Conservation (phyloP, 345 rosid species). For the Populus simonii region DNA sequence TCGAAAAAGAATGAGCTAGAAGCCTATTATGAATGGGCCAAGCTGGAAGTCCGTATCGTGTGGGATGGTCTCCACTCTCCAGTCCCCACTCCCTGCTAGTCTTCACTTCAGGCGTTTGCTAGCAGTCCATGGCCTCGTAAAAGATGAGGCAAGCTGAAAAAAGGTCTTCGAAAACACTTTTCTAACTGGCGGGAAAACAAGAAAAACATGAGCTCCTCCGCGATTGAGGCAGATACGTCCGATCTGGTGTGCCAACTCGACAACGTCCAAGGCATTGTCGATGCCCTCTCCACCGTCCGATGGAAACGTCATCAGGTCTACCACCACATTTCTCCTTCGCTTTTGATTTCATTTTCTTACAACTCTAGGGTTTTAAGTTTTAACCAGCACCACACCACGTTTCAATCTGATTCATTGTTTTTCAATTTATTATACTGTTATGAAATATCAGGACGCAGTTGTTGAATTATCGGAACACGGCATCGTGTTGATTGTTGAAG, state of each 20-base stretch:
- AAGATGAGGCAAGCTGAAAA: too few relatives aligned
- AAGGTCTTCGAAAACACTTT: too few relatives aligned
- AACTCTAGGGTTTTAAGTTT: conserved; percentile 5
- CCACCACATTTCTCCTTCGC: background rate
- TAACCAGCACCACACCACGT: background rate
- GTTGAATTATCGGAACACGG: conserved; percentile 87
- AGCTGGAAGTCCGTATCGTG: too few relatives aligned
- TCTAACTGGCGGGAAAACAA: conserved; percentile 18
- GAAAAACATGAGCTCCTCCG: conserved; percentile 60
- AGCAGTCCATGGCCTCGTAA: too few relatives aligned
- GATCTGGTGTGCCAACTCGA: conserved; percentile 76
- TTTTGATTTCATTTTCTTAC: background rate
- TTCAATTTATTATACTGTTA: background rate
- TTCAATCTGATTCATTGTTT: background rate
- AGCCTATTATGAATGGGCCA: too few relatives aligned
- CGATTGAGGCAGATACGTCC: conserved; percentile 48
- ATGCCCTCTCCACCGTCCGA: conserved; percentile 84
- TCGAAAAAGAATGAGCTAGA: too few relatives aligned
- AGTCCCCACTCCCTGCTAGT: too few relatives aligned
- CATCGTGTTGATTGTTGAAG: conserved; percentile 74
- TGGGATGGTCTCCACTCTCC: too few relatives aligned
- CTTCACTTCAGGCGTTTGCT: too few relatives aligned
- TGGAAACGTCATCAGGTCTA: conserved; percentile 91
- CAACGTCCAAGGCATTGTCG: conserved; percentile 84
- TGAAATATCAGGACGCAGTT: conserved; percentile 59